Conservation (phyloP, 805 yeast species). For the Candida succiphila region DNA sequence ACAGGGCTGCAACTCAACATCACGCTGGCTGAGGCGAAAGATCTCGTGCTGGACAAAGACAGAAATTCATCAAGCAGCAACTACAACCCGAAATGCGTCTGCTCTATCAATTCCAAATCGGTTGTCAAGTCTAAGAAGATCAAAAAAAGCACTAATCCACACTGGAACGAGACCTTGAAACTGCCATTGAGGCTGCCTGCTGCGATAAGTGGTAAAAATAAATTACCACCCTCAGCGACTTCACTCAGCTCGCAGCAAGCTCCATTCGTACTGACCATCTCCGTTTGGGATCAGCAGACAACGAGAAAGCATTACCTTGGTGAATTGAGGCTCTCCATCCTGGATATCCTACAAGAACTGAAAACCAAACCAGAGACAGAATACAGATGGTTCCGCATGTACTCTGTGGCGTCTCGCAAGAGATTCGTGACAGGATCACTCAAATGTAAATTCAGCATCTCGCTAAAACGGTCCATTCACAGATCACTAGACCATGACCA, state of each 20-base stretch:
- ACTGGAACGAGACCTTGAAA: conserved; percentile 10
- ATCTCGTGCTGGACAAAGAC: conserved; percentile 5
- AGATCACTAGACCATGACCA: background rate
- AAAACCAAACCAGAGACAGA: conserved; percentile 6
- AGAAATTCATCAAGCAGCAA: conserved; percentile 1
- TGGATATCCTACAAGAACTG: conserved; percentile 11
- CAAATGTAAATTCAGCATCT: conserved; percentile 11
- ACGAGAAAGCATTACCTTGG: conserved; percentile 16
- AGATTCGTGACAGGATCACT: conserved; percentile 19
- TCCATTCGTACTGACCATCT: conserved; percentile 6
- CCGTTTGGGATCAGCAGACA: conserved; percentile 13
- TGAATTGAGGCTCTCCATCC: conserved; percentile 16
- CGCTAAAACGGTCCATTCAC: conserved; percentile 2
- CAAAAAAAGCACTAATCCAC: conserved; percentile 7
- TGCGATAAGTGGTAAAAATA: too few species aligned
- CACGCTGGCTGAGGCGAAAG: conserved; percentile 9
- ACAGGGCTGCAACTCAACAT: conserved; percentile 7
- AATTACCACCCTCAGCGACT: conserved; percentile 5
- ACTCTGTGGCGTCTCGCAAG: conserved; percentile 15
- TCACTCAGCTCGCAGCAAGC: background rate
- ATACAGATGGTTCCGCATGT: conserved; percentile 12
- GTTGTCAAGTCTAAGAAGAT: conserved; percentile 8
- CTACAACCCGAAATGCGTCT: conserved; percentile 13
- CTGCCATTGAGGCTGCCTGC: conserved; percentile 4
- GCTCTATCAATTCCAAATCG: conserved; percentile 8